Percentiles rank a stretch among this genome's conserved stretches.
Conservation (phyloP, 257 asterid genomes). For the Leonotis leonurus region DNA sequence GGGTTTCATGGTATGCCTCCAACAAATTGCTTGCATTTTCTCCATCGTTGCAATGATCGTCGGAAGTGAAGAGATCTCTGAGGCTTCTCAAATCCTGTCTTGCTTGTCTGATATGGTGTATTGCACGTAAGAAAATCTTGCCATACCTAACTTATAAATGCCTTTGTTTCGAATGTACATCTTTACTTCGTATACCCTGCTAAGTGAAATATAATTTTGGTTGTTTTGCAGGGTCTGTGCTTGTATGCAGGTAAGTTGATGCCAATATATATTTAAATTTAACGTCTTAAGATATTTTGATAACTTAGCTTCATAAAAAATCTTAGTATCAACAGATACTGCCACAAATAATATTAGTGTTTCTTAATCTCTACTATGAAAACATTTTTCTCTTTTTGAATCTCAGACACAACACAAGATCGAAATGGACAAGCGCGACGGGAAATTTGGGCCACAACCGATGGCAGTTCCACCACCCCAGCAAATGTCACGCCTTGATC, state of each 20-base stretch:
- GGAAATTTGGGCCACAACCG: constrained; percentile 77
- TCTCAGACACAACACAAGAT: constrained; percentile 88
- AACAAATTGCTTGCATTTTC: constrained; percentile 93
- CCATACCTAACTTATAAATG: not conserved
- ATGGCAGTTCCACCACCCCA: constrained; percentile 84
- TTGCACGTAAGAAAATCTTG: constrained; percentile 64
- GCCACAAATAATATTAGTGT: too few relatives aligned
- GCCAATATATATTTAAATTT: not conserved
- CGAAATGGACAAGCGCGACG: constrained; percentile 98
- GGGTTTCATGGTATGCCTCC: constrained; percentile 99
- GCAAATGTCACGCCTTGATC: constrained; percentile 98
- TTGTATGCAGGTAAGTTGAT: constrained; percentile 84
- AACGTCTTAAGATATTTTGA: too few relatives aligned
- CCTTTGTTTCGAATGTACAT: not conserved
- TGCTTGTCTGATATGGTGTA: constrained; percentile 87
- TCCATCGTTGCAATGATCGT: constrained; percentile 87
- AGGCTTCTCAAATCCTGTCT: constrained; percentile 86
- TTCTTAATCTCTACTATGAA: constrained; percentile 5
- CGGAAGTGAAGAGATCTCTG: constrained; percentile 78
- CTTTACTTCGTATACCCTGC: constrained; percentile 15
- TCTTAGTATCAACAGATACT: too few relatives aligned
- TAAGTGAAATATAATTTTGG: constrained; percentile 9
- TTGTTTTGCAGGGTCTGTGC: constrained; percentile 90
- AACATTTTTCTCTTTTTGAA: constrained; percentile 13
- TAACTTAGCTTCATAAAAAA: too few relatives aligned